Percentiles rank a stretch among this genome's conserved stretches.
Conservation (phyloP, 2,329 filamentous ascomycete species). For the Colletotrichum gloeosporioides region DNA sequence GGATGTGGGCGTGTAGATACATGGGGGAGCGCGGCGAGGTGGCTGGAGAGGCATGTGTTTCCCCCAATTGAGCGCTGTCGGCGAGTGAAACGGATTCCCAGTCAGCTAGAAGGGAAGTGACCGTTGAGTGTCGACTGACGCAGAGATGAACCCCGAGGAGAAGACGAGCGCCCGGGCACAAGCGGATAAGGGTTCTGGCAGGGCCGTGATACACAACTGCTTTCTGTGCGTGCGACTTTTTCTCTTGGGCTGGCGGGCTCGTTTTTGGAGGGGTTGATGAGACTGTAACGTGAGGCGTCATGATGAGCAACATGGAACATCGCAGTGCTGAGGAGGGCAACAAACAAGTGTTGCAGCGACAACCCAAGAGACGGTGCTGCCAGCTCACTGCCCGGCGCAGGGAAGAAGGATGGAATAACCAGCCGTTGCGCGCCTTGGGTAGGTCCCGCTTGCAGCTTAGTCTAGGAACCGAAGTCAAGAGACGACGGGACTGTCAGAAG, state of each 20-base stretch:
- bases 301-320: slow-evolving; percentile 10
- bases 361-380: background rate
- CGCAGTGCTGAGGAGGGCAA: background rate
- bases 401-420: background rate
- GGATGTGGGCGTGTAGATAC: background rate
- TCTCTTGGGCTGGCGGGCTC: background rate
- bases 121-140: background rate
- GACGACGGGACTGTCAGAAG: background rate
- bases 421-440: background rate
- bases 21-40: background rate
- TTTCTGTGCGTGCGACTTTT: background rate
- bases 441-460: background rate
- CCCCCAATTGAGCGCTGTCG: background rate
- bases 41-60: background rate
- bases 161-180: slow-evolving; percentile 4
- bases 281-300: background rate
- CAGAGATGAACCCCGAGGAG: slow-evolving; percentile 15
- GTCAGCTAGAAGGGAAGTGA: background rate
- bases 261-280: background rate
- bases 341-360: background rate
- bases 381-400: background rate
- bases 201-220: slow-evolving; percentile 27
- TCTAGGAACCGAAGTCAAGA: background rate
- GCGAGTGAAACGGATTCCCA: background rate
- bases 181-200: slow-evolving; percentile 26